Evolutionary conservation across 805 yeast species (phyloP).

Genomic region (Ogataea ramenticola): DNA sequence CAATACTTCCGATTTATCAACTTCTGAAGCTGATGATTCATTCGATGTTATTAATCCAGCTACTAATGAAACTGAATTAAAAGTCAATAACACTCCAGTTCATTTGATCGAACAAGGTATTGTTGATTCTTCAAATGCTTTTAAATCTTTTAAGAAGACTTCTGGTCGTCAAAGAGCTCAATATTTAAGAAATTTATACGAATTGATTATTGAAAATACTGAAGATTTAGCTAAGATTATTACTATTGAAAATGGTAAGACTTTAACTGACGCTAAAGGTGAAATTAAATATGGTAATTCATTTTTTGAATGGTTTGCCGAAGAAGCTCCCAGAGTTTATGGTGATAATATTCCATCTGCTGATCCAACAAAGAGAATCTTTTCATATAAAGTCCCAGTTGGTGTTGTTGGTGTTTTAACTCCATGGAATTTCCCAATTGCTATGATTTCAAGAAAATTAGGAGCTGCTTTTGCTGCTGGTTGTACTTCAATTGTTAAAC

Average conservation of each 20-base stretch:
- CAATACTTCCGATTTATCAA: background rate
- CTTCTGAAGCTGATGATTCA: constrained; percentile 27
- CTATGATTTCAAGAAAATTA: constrained; percentile 68
- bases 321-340: constrained; percentile 64
- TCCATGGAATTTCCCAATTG: constrained; percentile 82
- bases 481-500: constrained; percentile 70
- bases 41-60: constrained; percentile 80
- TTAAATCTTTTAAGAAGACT: constrained; percentile 40
- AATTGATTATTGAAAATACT: constrained; percentile 46
- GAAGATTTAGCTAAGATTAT: constrained; percentile 60
- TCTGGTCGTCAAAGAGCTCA: constrained; percentile 51
- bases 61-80: constrained; percentile 39
- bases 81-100: constrained; percentile 45
- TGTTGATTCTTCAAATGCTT: constrained; percentile 45
- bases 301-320: constrained; percentile 87
- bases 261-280: constrained; percentile 63
- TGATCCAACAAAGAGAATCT: constrained; percentile 39
- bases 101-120: constrained; percentile 51
- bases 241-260: constrained; percentile 71
- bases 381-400: constrained; percentile 64
- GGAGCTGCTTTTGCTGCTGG: constrained; percentile 81
- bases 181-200: constrained; percentile 44
- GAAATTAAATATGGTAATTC: constrained; percentile 63
- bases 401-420: constrained; percentile 77
- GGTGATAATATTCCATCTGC: constrained; percentile 64